Conservation (phyloP, 495 filamentous ascomycete genomes). For the Cercophora scortea region DNA sequence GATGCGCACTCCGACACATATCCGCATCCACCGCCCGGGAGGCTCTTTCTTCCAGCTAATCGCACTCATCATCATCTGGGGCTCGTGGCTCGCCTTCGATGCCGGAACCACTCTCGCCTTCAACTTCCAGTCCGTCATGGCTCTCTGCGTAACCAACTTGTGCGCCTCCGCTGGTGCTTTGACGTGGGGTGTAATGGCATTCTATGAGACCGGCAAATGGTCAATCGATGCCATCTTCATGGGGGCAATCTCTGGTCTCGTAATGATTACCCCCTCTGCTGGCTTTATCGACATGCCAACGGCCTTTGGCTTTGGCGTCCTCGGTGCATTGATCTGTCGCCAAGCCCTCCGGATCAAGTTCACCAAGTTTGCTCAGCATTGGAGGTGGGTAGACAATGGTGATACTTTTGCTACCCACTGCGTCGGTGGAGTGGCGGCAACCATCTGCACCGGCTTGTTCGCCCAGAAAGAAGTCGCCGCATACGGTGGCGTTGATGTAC, state of each 20-base stretch:
- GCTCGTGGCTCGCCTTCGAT: conserved; percentile 95
- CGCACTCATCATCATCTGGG: conserved; percentile 88
- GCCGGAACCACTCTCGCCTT: conserved; percentile 85
- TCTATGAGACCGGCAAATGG: conserved; percentile 83
- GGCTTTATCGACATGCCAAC: conserved; percentile 83
- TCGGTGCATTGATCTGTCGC: conserved; percentile 82
- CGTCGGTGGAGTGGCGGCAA: conserved; percentile 68
- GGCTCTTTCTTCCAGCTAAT: conserved; percentile 23
- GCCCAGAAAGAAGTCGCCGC: conserved; percentile 34
- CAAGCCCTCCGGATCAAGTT: conserved; percentile 87
- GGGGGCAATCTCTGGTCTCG: conserved; percentile 75
- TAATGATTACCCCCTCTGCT: conserved; percentile 76
- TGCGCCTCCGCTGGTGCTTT: conserved; percentile 76
- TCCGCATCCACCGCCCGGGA: conserved; percentile 52
- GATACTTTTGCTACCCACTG: conserved; percentile 78
- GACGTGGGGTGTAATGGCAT: conserved; percentile 82
- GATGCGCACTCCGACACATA: conserved; percentile 76
- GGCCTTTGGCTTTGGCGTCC: conserved; percentile 71
- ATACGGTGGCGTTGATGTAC: conserved; percentile 18
- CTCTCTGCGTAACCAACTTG: conserved; percentile 89
- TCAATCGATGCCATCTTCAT: conserved; percentile 97
- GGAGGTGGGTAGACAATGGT: conserved; percentile 58
- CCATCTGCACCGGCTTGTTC: conserved; percentile 71
- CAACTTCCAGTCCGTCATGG: conserved; percentile 84
- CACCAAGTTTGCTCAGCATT: conserved; percentile 36